Conservation (phyloP, 768 basidiomycete genomes). For the Lyophyllum atratum region DNA sequence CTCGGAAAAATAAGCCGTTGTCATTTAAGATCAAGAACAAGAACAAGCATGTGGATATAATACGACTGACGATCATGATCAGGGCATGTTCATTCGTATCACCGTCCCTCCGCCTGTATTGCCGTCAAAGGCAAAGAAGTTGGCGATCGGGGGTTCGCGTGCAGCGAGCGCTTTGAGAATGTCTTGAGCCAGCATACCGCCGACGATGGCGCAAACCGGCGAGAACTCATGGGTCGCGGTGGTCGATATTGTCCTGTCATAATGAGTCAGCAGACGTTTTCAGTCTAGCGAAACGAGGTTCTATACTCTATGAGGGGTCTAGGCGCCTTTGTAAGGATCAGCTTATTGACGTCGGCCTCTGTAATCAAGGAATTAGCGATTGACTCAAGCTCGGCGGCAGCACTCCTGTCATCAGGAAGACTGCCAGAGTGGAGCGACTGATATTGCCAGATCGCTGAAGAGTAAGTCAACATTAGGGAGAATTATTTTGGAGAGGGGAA, state of each 20-base stretch:
- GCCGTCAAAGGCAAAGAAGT: slow-evolving; percentile 90
- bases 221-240: slow-evolving; percentile 87
- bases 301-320: slow-evolving; percentile 63
- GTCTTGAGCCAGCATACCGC: slow-evolving; percentile 94
- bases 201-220: slow-evolving; percentile 92
- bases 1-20: slow-evolving; percentile 15
- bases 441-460: slow-evolving; percentile 81
- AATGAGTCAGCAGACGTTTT: slow-evolving; percentile 6
- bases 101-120: slow-evolving; percentile 76
- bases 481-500: neutral
- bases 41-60: slow-evolving; percentile 5
- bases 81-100: slow-evolving; percentile 52
- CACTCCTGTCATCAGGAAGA: slow-evolving; percentile 54
- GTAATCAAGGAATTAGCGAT: slow-evolving; percentile 64
- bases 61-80: slow-evolving; percentile 20
- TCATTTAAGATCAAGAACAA: neutral
- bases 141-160: slow-evolving; percentile 90
- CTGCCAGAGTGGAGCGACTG: slow-evolving; percentile 56
- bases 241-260: slow-evolving; percentile 59
- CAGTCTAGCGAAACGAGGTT: slow-evolving; percentile 11
- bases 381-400: slow-evolving; percentile 58
- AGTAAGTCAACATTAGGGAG: neutral
- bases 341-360: slow-evolving; percentile 69
- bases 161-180: slow-evolving; percentile 89
- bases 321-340: slow-evolving; percentile 60